Evolutionary conservation across 352 stramenopile genomes (phyloP), one percentile per base, ranked within the genome.

Genomic region (Phytophthora parvispora): DNA sequence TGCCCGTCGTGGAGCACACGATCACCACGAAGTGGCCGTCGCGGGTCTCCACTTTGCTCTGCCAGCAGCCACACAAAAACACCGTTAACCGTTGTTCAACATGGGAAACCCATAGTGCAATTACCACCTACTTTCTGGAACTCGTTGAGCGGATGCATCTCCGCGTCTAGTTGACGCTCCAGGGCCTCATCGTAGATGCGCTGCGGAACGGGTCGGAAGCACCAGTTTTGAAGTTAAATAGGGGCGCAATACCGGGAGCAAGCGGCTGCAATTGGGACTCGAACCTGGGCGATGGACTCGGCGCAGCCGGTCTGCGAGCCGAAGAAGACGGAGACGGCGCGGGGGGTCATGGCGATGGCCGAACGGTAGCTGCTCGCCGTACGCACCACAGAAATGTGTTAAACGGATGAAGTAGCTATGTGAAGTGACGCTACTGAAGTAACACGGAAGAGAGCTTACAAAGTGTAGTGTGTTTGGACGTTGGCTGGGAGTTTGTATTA

Each of bases 1-100:
- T 99, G 25, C 96, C 97, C 2, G 97, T 99, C 22, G 96, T 99
- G 27, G 94, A 98, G 59, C 87, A 96, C 54, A 99, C 87, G 31
- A 99, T 69, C 32, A 99, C 73, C 49, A 96, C 70, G 45, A 86
- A 78, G 31, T 87, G 76, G 6, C 59, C 79, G 10, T 84, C 67
- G 16, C 68, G 65, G n/a, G 67, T 58, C 52, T 68, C 69, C 49
- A 89, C 69, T 71, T 78, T 82, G 58, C 66, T 78, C 78, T 90
- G 38, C 31, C 18, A 59, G 6, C 32, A 40, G 12, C n/a, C n/a
- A n/a, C n/a, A n/a, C n/a, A n/a, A n/a, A n/a, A n/a, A n/a, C n/a
- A n/a, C n/a, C n/a, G n/a, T n/a, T n/a, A n/a, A n/a, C n/a, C n/a
- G n/a, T n/a, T n/a, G n/a, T n/a, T n/a, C n/a, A n/a, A n/a, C n/a